phyloP scores from a whole-genome alignment of 148 eudicot species.

The Vaccinium macrocarpon region DNA sequence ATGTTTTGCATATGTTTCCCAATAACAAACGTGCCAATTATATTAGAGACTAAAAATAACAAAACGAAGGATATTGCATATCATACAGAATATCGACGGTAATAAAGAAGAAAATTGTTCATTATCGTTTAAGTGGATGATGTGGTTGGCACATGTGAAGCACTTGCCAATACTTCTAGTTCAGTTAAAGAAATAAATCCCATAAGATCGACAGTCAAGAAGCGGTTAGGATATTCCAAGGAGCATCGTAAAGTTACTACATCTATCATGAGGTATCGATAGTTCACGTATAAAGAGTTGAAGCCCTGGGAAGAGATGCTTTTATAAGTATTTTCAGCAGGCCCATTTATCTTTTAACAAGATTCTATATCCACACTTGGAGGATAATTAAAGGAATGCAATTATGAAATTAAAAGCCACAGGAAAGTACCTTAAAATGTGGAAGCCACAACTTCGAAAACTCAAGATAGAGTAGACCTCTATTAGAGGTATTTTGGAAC shows the following conservation, averaged over 20 bases:
- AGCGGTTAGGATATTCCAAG: not conserved
- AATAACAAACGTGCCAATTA: too few species aligned
- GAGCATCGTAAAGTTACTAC: not conserved
- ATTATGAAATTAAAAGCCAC: not conserved
- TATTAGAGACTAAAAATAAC: too few species aligned
- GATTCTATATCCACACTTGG: not conserved
- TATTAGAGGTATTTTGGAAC: not conserved
- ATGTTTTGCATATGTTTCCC: too few species aligned
- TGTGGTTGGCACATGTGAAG: too few species aligned
- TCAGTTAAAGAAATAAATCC: not conserved
- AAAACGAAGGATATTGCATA: too few species aligned
- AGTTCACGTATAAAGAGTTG: not conserved
- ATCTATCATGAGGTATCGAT: not conserved
- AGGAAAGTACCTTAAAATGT: not conserved
- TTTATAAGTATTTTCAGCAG: not conserved
- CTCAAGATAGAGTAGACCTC: not conserved
- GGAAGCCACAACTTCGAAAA: not conserved
- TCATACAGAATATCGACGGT: not conserved
- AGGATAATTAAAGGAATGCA: not conserved
- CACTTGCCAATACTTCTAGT: not conserved
- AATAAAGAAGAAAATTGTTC: not conserved
- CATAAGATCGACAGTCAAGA: not conserved
- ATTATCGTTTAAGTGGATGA: too few species aligned
- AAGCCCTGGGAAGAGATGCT: too few species aligned
- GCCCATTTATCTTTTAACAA: not conserved